Evolutionary conservation across 2,329 filamentous ascomycete genomes (phyloP).

Genomic region (Aspergillus fijiensis): DNA sequence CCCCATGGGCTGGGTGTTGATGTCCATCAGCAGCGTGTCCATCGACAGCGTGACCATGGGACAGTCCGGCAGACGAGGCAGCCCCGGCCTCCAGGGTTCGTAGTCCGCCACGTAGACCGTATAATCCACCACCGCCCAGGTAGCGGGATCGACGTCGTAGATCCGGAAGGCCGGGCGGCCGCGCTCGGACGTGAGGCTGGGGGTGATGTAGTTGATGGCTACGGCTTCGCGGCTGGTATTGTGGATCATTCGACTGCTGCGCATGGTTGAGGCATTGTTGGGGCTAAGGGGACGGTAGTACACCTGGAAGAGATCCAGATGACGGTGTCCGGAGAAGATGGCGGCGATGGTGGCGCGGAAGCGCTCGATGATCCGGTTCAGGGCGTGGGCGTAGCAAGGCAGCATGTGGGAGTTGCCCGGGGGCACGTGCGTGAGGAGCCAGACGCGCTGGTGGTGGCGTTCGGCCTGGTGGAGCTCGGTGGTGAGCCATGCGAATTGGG

Average conservation of each 20-base stretch:
- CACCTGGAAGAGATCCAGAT: constrained; percentile 58
- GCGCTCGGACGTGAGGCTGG: constrained; percentile 56
- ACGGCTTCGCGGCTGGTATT: too few relatives aligned
- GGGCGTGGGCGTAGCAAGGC: constrained; percentile 53
- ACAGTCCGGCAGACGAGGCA: too few relatives aligned
- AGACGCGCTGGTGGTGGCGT: constrained; percentile 53
- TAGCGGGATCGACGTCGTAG: constrained; percentile 49
- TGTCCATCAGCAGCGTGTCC: too few relatives aligned
- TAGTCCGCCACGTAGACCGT: background rate
- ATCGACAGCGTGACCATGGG: background rate
- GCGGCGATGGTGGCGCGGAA: constrained; percentile 56
- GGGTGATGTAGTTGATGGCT: constrained; percentile 53
- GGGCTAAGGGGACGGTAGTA: constrained; percentile 42
- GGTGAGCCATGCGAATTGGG: constrained; percentile 56
- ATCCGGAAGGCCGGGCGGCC: constrained; percentile 59
- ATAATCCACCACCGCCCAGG: background rate
- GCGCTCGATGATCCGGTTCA: constrained; percentile 55
- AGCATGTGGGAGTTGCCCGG: constrained; percentile 53
- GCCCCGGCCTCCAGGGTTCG: background rate
- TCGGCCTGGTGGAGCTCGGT: constrained; percentile 56
- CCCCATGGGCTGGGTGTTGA: too few relatives aligned
- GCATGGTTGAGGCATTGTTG: background rate
- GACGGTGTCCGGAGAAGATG: constrained; percentile 60
- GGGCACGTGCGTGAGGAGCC: constrained; percentile 60
- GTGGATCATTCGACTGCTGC: too few relatives aligned